Conservation (phyloP, 208 protist genomes). For the Histomonas meleagridis region DNA sequence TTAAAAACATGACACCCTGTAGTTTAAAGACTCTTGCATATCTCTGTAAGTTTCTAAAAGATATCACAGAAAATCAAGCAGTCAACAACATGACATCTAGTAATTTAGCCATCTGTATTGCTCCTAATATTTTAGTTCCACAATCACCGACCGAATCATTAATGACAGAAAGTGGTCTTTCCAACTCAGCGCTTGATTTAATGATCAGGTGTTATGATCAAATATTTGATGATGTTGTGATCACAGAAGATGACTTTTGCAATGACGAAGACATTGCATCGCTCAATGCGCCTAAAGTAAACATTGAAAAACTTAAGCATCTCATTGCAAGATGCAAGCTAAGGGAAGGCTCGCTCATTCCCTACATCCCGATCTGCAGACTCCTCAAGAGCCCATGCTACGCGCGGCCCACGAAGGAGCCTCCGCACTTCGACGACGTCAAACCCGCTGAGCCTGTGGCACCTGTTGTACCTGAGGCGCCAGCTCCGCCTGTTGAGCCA, state of each 20-base stretch:
- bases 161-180: not conserved
- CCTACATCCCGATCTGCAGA: not conserved
- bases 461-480: no score
- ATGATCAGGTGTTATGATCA: not conserved
- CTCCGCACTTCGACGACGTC: not conserved
- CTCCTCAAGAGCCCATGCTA: not conserved
- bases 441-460: no score
- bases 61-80: not conserved
- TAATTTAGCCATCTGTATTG: not conserved
- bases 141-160: not conserved
- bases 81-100: not conserved
- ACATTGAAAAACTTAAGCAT: not conserved
- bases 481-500: not conserved
- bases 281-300: not conserved
- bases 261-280: not conserved
- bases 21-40: not conserved
- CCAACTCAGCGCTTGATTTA: not conserved
- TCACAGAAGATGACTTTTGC: not conserved
- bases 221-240: not conserved
- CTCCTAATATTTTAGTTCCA: not conserved
- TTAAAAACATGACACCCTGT: not conserved
- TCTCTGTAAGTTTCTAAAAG: not conserved
- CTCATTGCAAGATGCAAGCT: not conserved
- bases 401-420: not conserved
- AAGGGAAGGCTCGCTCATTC: not conserved